Base-by-base conservation (phyloP, 73 alveolate genomes). In the Effrenium voratum region DNA sequence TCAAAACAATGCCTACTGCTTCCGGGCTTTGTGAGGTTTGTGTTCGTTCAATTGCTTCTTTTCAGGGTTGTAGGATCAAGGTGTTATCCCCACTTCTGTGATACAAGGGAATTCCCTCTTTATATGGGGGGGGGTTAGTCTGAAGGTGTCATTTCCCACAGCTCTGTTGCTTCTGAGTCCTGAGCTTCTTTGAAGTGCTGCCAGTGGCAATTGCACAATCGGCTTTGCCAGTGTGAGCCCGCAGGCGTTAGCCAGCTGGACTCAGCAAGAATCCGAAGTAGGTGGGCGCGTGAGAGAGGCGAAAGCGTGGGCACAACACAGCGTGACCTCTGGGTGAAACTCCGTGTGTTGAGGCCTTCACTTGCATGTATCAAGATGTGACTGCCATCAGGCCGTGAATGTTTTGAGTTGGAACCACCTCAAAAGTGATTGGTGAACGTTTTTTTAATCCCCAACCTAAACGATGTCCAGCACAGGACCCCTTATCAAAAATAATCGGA, bases 181-280 rank as follows among this genome's bases (percentile, higher is more conserved):
- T 72, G n/a, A n/a, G n/a, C 83, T 50, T 36, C 34, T 36, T 36
- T 50, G 52, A 36, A 46, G 52, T 36, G n/a, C 52, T 15, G 13
- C 32, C 83, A n/a, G 3, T 36, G 10, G 22, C 36, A n/a, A 15
- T 26, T 34, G n/a, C 30, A 6, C 32, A 50, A 30, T 73, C 5
- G 52, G 36, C 32, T 13, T 3, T 28, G 16, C 77, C 36, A 19
- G n/a, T 32, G 10, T 47, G 3, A n/a, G 81, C 0, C 38, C 28
- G 82, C 68, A 87, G 95, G 95, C n/a, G 95, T 87, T 40, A 30
- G 84, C 95, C 63, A 83, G 22, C n/a, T 43, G 28, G 84, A 87
- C 26, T 68, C 95, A 15, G 84, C 95, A 32, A 87, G 84, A 47
- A 44, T 72, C 28, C 66, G 55, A 38, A 87, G 95, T 84, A 87